Evolutionary conservation across 495 filamentous ascomycete genomes (phyloP), one percentile per base, ranked within the genome.

Genomic region (Penicillium malachiteum): DNA sequence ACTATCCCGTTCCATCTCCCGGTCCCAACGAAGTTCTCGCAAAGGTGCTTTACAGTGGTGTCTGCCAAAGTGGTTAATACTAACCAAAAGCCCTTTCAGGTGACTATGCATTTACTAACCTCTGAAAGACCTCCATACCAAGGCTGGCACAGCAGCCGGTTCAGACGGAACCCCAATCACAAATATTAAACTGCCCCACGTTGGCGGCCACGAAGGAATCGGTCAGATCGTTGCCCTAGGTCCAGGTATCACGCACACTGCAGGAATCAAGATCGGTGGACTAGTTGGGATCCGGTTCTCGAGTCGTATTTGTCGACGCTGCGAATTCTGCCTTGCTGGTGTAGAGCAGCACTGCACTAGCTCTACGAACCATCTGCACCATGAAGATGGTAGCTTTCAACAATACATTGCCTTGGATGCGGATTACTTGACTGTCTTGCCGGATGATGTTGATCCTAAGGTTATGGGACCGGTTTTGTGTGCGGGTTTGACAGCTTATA

Each of bases 201-300:
- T 80, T 18, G 78, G 77, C 12, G 77, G 77, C 7, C 78, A 81
- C 55, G 75, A 81, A 60, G 78, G 78, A 11, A 64, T 80, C 16
- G 78, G 76, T 0, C 67, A 67, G 1, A 74, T 80, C 16, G 57
- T 80, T 5, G 64, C 67, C 0, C 57, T 80, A 8, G 77, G 78
- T 4, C 65, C 73, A 8, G 62, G 58, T 35, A 65, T 65, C 43
- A 52, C 53, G 30, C 56, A 72, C 41, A 33, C 59, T 14, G 35
- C 59, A 26, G 61, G 65, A 3, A 57, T 79, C 8, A 69, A 71
- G 33, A 16, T 81, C 1, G 77, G 77, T 16, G 64, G 49, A 0
- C 58, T 78, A 9, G 76, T 81, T 3, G 78, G 78, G 1, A 79
- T 81, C 40, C 65, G 74, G 10, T 81, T 79, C 55, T 51, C 69